Percentiles rank a stretch among this genome's conserved stretches.
Evolutionary conservation across 768 basidiomycete genomes (phyloP).

Genomic region (Leccinum fibrillosum): DNA sequence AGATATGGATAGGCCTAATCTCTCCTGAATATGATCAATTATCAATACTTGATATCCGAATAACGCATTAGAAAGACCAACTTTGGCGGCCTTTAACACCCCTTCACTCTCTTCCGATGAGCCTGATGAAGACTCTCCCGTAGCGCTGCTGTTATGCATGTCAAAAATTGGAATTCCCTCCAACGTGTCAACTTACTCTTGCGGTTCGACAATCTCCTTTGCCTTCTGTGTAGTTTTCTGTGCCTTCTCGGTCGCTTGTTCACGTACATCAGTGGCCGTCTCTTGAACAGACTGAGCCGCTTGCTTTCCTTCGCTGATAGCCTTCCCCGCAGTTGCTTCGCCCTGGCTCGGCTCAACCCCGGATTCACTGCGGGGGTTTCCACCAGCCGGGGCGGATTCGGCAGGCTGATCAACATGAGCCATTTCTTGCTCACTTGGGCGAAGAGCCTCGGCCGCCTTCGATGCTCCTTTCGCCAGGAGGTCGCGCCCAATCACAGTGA

Average conservation of each 20-base stretch:
- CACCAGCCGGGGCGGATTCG: slow-evolving; percentile 47
- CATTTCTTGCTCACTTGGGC: slow-evolving; percentile 59
- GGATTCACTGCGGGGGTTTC: slow-evolving; percentile 38
- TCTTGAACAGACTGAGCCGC: slow-evolving; percentile 15
- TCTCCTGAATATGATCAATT: slow-evolving; percentile 34
- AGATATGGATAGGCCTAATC: slow-evolving; percentile 45
- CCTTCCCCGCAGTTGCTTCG: slow-evolving; percentile 30
- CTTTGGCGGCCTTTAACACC: slow-evolving; percentile 28
- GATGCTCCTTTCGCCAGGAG: slow-evolving; percentile 70
- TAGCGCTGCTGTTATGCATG: slow-evolving; percentile 15
- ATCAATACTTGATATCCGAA: not conserved
- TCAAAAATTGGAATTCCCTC: not conserved
- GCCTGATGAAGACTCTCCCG: slow-evolving; percentile 16
- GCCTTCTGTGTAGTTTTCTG: slow-evolving; percentile 3
- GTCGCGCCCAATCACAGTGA: slow-evolving; percentile 76
- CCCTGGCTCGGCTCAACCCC: slow-evolving; percentile 30
- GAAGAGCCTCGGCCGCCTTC: slow-evolving; percentile 66
- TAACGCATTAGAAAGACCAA: slow-evolving; percentile 7
- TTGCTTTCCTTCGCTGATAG: slow-evolving; percentile 14
- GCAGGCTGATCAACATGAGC: slow-evolving; percentile 58
- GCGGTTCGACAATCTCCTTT: slow-evolving; percentile 1
- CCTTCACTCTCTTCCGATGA: slow-evolving; percentile 25
- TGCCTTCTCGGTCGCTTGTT: slow-evolving; percentile 8
- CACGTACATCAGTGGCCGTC: not conserved
- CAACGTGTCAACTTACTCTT: slow-evolving; percentile 12